phyloP scores from a whole-genome alignment of 768 basidiomycete genomes.

The Panellus pusillus region DNA sequence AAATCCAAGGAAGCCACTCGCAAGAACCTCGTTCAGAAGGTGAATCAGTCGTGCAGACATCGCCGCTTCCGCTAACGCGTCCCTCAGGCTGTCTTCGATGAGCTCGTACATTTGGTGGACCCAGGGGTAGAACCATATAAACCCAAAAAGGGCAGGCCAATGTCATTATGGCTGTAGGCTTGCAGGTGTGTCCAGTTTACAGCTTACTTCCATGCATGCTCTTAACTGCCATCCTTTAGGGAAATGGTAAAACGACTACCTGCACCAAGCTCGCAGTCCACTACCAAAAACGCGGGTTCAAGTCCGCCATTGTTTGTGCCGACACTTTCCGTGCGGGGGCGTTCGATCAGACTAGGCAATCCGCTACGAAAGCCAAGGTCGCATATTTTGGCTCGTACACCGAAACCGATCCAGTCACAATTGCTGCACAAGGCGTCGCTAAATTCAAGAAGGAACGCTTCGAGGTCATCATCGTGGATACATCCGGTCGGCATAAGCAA shows the following conservation, averaged over 20 bases:
- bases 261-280: constrained; percentile 98
- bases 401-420: constrained; percentile 95
- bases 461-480: constrained; percentile 98
- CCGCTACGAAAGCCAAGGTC: constrained; percentile 97
- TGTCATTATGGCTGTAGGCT: constrained; percentile 96
- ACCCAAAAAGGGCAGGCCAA: constrained; percentile 93
- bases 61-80: background rate
- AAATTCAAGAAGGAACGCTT: constrained; percentile 99
- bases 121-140: constrained; percentile 95
- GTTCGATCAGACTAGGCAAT: constrained; percentile 98
- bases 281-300: constrained; percentile 96
- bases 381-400: constrained; percentile 99
- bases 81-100: constrained; percentile 89
- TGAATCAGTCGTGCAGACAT: constrained; percentile 29
- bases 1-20: constrained; percentile 79
- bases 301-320: constrained; percentile 96
- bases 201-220: background rate
- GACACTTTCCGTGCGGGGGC: constrained; percentile 99
- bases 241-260: constrained; percentile 98
- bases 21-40: constrained; percentile 92
- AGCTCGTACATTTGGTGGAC: constrained; percentile 92
- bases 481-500: constrained; percentile 95
- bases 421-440: constrained; percentile 89
- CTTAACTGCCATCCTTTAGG: constrained; percentile 44
- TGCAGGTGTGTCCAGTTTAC: constrained; percentile 61